Evolutionary conservation across 2,329 filamentous ascomycete species (phyloP).

Genomic region (Pseudogymnoascus sp.): DNA sequence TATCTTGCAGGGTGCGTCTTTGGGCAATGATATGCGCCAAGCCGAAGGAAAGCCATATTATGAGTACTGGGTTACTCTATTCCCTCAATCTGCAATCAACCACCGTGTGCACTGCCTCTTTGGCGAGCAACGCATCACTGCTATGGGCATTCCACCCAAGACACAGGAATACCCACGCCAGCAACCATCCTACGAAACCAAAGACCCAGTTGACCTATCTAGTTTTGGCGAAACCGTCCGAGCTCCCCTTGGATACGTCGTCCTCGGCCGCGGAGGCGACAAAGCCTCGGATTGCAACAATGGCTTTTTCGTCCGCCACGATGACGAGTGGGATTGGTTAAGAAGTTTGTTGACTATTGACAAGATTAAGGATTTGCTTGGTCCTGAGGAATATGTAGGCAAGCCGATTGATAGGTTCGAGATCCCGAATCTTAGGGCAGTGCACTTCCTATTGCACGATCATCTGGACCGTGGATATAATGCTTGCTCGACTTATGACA

Average conservation of each 20-base stretch:
- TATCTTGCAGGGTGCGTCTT: constrained; percentile 33
- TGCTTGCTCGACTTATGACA: constrained; percentile 35
- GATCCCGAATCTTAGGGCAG: constrained; percentile 14
- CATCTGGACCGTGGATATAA: constrained; percentile 37
- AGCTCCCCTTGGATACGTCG: constrained; percentile 26
- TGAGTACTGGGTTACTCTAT: constrained; percentile 23
- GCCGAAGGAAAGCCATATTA: constrained; percentile 25
- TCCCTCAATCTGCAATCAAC: constrained; percentile 20
- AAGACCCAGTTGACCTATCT: background rate
- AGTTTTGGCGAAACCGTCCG: constrained; percentile 21
- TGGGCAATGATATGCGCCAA: constrained; percentile 33
- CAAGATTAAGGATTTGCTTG: constrained; percentile 23
- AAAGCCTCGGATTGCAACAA: constrained; percentile 31
- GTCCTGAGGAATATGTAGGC: constrained; percentile 17
- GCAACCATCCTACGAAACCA: constrained; percentile 16
- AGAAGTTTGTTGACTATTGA: constrained; percentile 21
- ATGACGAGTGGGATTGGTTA: constrained; percentile 34
- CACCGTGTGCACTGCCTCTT: constrained; percentile 17
- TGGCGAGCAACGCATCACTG: constrained; percentile 15
- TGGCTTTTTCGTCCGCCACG: constrained; percentile 32
- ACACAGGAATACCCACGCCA: constrained; percentile 4
- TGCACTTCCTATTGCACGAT: constrained; percentile 35
- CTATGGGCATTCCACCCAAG: constrained; percentile 9
- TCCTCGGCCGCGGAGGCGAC: constrained; percentile 30
- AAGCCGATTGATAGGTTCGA: constrained; percentile 17